Percentiles rank a stretch among this genome's conserved stretches.
phyloP scores from a whole-genome alignment of 257 asterid species.

The Schizonepeta tenuifolia region DNA sequence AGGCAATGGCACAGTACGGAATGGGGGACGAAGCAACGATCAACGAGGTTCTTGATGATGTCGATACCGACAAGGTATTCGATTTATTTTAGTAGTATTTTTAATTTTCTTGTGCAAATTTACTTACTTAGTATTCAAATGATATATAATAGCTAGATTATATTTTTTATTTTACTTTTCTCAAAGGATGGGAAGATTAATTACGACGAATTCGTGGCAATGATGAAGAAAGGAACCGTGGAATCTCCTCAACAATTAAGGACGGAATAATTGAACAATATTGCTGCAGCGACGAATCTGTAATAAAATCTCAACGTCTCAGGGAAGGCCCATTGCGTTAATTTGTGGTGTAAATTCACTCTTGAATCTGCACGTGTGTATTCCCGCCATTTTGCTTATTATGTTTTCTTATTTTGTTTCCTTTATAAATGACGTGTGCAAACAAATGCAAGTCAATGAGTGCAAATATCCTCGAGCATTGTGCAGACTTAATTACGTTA shows the following conservation, averaged over 20 bases:
- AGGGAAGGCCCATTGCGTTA: neutral
- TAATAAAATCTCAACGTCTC: neutral
- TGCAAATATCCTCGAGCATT: no score
- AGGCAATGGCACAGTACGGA: constrained; percentile 77
- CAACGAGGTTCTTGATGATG: constrained; percentile 82
- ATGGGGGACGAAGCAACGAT: constrained; percentile 96
- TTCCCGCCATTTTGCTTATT: no score
- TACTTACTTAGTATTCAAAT: neutral
- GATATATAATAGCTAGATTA: neutral
- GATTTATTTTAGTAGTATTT: neutral
- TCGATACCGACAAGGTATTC: constrained; percentile 69
- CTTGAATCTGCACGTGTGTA: no score
- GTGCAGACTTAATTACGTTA: no score
- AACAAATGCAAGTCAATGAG: no score
- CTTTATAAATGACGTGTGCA: no score
- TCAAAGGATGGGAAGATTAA: constrained; percentile 77
- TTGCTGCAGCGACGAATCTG: neutral
- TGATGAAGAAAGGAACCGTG: constrained; percentile 83
- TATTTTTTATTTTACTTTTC: neutral
- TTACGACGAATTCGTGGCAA: constrained; percentile 72
- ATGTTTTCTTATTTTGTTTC: no score
- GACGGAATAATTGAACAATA: constrained; percentile 2
- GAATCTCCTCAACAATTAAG: constrained; percentile 40
- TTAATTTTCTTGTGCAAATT: no score
- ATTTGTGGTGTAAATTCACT: neutral